A percentile compares a stretch with the other conserved stretches of the same genome.
These are phyloP conservation scores for Mortierella hygrophila DNA, from an alignment of 192 early-diverging fungal species.

Conservation along the genomic window DNA sequence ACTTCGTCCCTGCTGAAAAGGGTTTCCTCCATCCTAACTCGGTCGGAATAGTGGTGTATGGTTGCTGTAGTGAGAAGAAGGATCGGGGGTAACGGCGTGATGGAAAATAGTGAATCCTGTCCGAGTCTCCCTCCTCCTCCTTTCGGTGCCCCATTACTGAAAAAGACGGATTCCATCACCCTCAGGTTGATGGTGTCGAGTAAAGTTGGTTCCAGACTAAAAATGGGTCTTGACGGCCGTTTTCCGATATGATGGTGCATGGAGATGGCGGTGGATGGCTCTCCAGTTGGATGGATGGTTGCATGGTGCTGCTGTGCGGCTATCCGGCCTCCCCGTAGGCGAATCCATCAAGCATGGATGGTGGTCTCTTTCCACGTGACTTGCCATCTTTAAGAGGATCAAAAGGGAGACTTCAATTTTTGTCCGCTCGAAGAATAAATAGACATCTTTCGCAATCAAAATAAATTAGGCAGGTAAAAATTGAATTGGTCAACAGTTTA, in stretches of 20 bases:
- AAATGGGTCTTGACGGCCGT: not conserved
- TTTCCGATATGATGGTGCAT: not conserved
- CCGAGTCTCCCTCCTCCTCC: too few species aligned
- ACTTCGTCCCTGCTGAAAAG: not conserved
- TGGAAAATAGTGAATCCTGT: not conserved
- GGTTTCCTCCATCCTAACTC: not conserved
- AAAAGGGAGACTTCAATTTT: constrained; percentile 38
- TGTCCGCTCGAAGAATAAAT: not conserved
- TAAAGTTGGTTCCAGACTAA: too few species aligned
- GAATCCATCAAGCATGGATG: constrained; percentile 2
- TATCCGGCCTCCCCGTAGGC: not conserved
- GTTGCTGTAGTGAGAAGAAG: not conserved
- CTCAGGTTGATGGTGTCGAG: not conserved
- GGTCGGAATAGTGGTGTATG: not conserved
- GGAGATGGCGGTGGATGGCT: not conserved
- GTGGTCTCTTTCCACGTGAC: constrained; percentile 26
- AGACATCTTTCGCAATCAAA: too few species aligned
- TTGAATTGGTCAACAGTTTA: too few species aligned
- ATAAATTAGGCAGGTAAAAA: too few species aligned
- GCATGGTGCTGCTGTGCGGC: not conserved
- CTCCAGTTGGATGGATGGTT: not conserved
- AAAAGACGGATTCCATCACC: not conserved
- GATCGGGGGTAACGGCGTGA: not conserved
- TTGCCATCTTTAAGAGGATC: constrained; percentile 51
- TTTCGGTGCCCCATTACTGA: too few species aligned